Evolutionary conservation across 2,329 filamentous ascomycete species (phyloP).

Genomic region (Parasarocladium wereldwijsianum): DNA sequence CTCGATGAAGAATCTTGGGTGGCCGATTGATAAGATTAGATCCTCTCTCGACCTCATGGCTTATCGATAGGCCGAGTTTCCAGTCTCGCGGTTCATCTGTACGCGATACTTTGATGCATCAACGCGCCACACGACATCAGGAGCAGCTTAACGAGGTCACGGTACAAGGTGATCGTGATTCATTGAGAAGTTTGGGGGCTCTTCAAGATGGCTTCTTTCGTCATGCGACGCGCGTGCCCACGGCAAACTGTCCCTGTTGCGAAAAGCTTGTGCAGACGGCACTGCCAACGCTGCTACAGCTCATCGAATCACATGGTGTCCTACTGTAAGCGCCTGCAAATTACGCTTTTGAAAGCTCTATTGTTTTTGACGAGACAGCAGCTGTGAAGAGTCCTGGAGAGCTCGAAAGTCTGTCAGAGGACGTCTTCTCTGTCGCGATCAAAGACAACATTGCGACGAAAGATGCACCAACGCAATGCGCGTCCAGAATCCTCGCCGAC

Average conservation of each 20-base stretch:
- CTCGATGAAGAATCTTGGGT: neutral
- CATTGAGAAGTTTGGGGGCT: no score
- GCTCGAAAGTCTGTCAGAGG: neutral
- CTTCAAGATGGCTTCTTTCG: neutral
- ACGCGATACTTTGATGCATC: neutral
- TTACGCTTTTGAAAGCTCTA: neutral
- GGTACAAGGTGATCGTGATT: no score
- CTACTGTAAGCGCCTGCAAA: neutral
- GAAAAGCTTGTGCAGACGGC: no score
- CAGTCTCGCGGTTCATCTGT: slow-evolving; percentile 1
- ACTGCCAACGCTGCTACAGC: slow-evolving; percentile 1
- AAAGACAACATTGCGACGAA: slow-evolving; percentile 66
- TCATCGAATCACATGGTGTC: slow-evolving; percentile 2
- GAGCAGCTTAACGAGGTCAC: neutral
- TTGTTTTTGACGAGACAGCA: neutral
- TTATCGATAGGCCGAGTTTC: slow-evolving; percentile 3
- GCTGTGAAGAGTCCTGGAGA: neutral
- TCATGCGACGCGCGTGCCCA: neutral
- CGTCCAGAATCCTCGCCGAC: slow-evolving; percentile 55
- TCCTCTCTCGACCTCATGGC: no score
- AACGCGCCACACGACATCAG: neutral
- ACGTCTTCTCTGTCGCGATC: slow-evolving; percentile 38
- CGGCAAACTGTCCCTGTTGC: no score
- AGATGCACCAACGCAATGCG: slow-evolving; percentile 64
- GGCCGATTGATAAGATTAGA: slow-evolving; percentile 2